Conservation (phyloP, 805 yeast genomes). For the Groenewaldozyma salmanticensis region DNA sequence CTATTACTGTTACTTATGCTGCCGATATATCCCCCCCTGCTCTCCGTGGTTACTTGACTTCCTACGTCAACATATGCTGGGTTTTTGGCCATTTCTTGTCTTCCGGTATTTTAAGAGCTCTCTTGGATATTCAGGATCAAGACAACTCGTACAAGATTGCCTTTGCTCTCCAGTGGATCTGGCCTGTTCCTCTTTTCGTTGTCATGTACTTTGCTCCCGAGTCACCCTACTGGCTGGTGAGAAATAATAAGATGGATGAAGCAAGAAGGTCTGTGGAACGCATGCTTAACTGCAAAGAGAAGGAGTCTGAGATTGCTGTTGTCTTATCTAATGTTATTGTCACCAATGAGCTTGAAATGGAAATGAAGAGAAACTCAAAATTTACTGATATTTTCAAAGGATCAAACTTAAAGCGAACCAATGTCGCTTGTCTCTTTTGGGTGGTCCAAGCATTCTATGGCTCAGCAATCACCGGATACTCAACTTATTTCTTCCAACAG, state of each 20-base stretch:
- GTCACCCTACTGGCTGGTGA: slow-evolving; percentile 48
- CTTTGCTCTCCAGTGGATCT: slow-evolving; percentile 49
- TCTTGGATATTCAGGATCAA: too few relatives aligned
- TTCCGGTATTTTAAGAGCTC: slow-evolving; percentile 40
- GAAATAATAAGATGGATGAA: slow-evolving; percentile 31
- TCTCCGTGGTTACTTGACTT: slow-evolving; percentile 39
- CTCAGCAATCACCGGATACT: slow-evolving; percentile 25
- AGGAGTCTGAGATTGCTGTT: too few relatives aligned
- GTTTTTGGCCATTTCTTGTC: slow-evolving; percentile 48
- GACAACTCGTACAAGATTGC: slow-evolving; percentile 36
- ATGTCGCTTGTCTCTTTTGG: slow-evolving; percentile 7
- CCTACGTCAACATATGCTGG: slow-evolving; percentile 45
- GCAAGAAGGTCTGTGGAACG: slow-evolving; percentile 38
- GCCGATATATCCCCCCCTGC: slow-evolving; percentile 46
- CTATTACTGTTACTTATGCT: slow-evolving; percentile 42
- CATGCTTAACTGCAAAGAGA: too few relatives aligned
- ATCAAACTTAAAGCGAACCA: slow-evolving; percentile 38
- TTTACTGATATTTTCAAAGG: slow-evolving; percentile 42
- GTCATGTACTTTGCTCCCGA: slow-evolving; percentile 37
- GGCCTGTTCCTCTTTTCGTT: slow-evolving; percentile 41
- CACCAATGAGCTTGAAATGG: slow-evolving; percentile 24
- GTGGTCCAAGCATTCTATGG: slow-evolving; percentile 1
- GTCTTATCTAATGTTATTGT: too few relatives aligned
- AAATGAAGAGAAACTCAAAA: slow-evolving; percentile 6
- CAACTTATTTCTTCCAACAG: slow-evolving; percentile 38